Base-by-base conservation (phyloP, 148 eudicot species). In the Rhododendron mucronatum region DNA sequence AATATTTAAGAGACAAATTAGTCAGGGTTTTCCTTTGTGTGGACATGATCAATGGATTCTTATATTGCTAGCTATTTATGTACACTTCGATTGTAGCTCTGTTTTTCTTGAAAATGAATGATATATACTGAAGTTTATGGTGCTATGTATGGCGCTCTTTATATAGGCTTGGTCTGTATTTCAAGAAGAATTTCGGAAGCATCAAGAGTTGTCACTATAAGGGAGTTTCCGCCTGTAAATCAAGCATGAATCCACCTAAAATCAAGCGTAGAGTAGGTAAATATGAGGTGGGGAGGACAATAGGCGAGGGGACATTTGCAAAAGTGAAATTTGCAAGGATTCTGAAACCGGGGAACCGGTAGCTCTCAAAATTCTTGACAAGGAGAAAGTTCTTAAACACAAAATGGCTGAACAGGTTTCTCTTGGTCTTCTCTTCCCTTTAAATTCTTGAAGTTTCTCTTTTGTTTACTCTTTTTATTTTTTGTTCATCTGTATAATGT, bases 221-320 rank as follows among this genome's bases (percentile, higher is more conserved):
- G 47, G 79, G 86, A 65, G 59, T 37, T 45, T 84, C 83, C 35
- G n/a, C 83, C 71, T 2, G 67, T 76, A 53, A 83, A 55, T 81
- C 86, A 82, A 85, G 47, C 48, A 94, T 95, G 98, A 94, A 84
- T 85, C 88, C 86, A 28, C 50, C 95, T 44, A 94, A 92, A 90
- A 86, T 94, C 84, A 96, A 96, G 93, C 95, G 95, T 44, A 89
- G 85, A 82, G 94, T 96, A 11, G 99, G 98, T 79, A 95, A 95
- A 86, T 96, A 95, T 82, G 99, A 96, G 90, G 87, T 96, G 86
- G 99, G 99, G 48, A 92, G 99, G 90, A 96, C 98, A 83, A 96
- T 96, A 84, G 99, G 99, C 14, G 99, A 96, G 91, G 99, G 99
- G 84, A 94, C 99, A 82, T 96, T 95, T 89, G 99, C 99, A 73